Percentiles rank a stretch among this genome's conserved stretches.
Conservation (phyloP, 495 filamentous ascomycete species). For the Penicillium goetzii region DNA sequence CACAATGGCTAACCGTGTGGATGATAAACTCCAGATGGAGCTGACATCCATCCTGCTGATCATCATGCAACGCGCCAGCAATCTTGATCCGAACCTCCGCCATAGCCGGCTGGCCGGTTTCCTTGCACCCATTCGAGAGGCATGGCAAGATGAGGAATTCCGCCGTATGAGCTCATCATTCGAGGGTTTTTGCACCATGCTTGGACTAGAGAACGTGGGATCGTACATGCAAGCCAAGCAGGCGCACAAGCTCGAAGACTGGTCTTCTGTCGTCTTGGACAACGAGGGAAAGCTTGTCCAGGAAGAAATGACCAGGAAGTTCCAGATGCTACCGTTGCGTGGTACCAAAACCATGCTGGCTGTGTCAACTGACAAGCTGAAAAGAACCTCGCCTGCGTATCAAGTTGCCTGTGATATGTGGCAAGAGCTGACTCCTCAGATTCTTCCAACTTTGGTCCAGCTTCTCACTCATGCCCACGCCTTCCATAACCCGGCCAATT, state of each 20-base stretch:
- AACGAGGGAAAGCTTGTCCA: slow-evolving; percentile 78
- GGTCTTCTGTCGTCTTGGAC: slow-evolving; percentile 77
- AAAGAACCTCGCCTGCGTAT: slow-evolving; percentile 67
- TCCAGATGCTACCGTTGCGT: slow-evolving; percentile 77
- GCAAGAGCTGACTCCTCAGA: slow-evolving; percentile 78
- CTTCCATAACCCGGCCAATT: slow-evolving; percentile 87
- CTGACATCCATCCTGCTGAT: slow-evolving; percentile 77
- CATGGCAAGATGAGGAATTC: slow-evolving; percentile 77
- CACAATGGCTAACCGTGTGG: slow-evolving; percentile 68
- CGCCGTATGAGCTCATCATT: slow-evolving; percentile 73
- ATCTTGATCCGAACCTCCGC: slow-evolving; percentile 67
- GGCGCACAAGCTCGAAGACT: slow-evolving; percentile 79
- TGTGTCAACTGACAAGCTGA: slow-evolving; percentile 86
- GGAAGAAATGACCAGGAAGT: slow-evolving; percentile 65
- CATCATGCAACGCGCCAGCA: slow-evolving; percentile 87
- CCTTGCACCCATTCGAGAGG: slow-evolving; percentile 73
- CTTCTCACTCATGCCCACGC: slow-evolving; percentile 89
- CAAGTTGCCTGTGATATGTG: slow-evolving; percentile 75
- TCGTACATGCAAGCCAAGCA: slow-evolving; percentile 73
- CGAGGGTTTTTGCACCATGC: slow-evolving; percentile 73
- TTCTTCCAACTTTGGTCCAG: slow-evolving; percentile 84
- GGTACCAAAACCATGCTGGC: slow-evolving; percentile 87
- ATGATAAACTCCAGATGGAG: slow-evolving; percentile 75
- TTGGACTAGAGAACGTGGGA: slow-evolving; percentile 78
- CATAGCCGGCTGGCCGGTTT: slow-evolving; percentile 69